Evolutionary conservation across 1,284 basidiomycete genomes (phyloP), one percentile per base, ranked within the genome.

Genomic region (Trichosporon coremiiforme): DNA sequence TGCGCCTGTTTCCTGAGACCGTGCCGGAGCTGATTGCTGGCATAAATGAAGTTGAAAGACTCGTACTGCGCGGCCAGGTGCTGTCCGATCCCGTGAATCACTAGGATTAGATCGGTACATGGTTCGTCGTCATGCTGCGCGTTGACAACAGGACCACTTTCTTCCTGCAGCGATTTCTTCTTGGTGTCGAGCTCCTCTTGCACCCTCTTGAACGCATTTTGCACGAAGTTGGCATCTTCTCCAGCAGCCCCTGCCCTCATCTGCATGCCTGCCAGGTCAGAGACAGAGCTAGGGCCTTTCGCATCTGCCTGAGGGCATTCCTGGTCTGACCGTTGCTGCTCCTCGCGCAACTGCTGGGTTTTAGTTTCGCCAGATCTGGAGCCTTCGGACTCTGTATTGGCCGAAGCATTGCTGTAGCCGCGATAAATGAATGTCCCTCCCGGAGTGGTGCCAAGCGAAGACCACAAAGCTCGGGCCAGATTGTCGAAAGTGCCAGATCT

Each of bases 71-170:
- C 78, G 0, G 85, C 85, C 10, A 86, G 75, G 75, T 86, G 78
- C 70, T 84, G 83, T 7, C 83, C 85, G 31, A 87, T 87, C 17
- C 86, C 86, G 73, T 87, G 86, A 20, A 87, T 80, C 64, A 86
- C 81, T 41, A 86, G 73, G 12, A 86, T 82, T 17, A 86, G 76
- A 75, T 86, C 85, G 0, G 85, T 86, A 67, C 85, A 85, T 6
- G 80, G 79, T 25, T 78, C 70, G 38, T 79, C 80, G 33, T 80
- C 81, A 41, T 81, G 82, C 17, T 79, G 75, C 3, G 80, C 70
- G 57, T 79, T 78, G 4, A 79, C 77, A 7, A 83, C 29, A 1
- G 83, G 83, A 0, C 76, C 77, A 41, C 79, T 79, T 67, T 83
- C 79, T 73, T 83, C 83, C 50, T 82, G 79, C 29, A 80, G 33